Evolutionary conservation across 805 yeast species (phyloP).

Genomic region (Myxozyma monticola): DNA sequence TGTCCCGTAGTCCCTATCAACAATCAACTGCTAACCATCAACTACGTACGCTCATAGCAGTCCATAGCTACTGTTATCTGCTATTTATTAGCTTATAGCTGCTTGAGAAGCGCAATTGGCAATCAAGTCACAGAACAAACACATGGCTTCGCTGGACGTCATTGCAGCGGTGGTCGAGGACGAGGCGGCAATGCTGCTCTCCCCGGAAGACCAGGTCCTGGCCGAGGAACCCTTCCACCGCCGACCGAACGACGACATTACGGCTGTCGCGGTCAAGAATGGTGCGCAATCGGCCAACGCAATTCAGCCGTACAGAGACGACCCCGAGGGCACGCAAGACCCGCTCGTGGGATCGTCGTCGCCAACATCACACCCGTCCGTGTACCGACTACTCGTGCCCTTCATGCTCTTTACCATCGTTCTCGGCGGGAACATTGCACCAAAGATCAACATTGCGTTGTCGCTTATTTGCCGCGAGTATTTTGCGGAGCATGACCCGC

Average conservation of each 20-base stretch:
- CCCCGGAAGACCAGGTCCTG: constrained; percentile 10
- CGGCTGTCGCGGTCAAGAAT: constrained; percentile 8
- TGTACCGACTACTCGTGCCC: constrained; percentile 12
- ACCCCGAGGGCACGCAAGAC: constrained; percentile 12
- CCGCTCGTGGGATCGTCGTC: background rate
- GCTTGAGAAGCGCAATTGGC: no score
- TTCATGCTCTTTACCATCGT: constrained; percentile 16
- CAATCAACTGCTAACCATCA: no score
- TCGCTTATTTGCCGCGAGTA: constrained; percentile 23
- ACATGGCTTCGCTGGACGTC: constrained; percentile 8
- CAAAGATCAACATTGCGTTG: constrained; percentile 23
- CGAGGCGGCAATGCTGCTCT: constrained; percentile 11
- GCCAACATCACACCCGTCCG: constrained; percentile 1
- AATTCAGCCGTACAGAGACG: constrained; percentile 18
- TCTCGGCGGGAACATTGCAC: constrained; percentile 25
- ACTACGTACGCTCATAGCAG: no score
- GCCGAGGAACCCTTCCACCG: constrained; percentile 17
- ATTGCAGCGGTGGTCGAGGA: constrained; percentile 19
- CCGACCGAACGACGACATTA: constrained; percentile 7
- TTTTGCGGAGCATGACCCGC: constrained; percentile 9
- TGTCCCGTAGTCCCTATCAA: no score
- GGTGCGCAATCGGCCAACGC: constrained; percentile 1
- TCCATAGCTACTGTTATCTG: no score
- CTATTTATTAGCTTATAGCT: background rate
- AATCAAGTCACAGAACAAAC: no score